A percentile compares a stretch with the other conserved stretches of the same genome.
Conservation (phyloP, 1,284 basidiomycete genomes). For the Marasmius sp. region DNA sequence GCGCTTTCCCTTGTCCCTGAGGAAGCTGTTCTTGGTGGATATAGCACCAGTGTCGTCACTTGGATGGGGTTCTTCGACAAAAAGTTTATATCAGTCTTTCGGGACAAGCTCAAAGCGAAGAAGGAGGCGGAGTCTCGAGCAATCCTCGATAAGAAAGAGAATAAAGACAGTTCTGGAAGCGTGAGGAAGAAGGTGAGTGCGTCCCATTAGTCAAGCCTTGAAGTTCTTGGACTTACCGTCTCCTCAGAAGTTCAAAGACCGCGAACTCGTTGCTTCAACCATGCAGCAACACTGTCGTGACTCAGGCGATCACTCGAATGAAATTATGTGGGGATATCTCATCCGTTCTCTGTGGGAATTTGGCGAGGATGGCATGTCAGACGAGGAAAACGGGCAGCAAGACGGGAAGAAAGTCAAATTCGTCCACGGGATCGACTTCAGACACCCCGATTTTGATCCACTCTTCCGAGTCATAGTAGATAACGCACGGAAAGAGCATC, state of each 20-base stretch:
- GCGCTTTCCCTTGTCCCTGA: background rate
- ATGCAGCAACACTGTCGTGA: background rate
- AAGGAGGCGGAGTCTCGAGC: too few relatives aligned
- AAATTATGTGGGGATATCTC: background rate
- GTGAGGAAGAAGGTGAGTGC: too few relatives aligned
- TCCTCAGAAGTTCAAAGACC: slow-evolving; percentile 2
- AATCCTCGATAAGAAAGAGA: too few relatives aligned
- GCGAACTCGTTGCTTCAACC: background rate
- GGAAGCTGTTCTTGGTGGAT: too few relatives aligned
- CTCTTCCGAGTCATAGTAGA: slow-evolving; percentile 1
- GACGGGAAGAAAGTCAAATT: background rate
- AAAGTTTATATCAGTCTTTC: too few relatives aligned
- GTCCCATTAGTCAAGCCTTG: too few relatives aligned
- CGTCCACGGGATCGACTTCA: background rate
- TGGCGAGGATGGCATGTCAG: slow-evolving; percentile 2
- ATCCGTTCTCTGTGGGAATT: background rate
- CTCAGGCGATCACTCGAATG: background rate
- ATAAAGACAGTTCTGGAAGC: too few relatives aligned
- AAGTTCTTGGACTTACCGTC: too few relatives aligned
- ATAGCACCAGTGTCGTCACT: too few relatives aligned
- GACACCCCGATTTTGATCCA: slow-evolving; percentile 3
- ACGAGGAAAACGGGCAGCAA: slow-evolving; percentile 1
- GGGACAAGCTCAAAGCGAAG: too few relatives aligned
- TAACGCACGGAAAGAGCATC: background rate
- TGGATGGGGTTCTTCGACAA: too few relatives aligned